Conservation (phyloP, 202 grass and related monocot species). For the Alloteropsis angusta region DNA sequence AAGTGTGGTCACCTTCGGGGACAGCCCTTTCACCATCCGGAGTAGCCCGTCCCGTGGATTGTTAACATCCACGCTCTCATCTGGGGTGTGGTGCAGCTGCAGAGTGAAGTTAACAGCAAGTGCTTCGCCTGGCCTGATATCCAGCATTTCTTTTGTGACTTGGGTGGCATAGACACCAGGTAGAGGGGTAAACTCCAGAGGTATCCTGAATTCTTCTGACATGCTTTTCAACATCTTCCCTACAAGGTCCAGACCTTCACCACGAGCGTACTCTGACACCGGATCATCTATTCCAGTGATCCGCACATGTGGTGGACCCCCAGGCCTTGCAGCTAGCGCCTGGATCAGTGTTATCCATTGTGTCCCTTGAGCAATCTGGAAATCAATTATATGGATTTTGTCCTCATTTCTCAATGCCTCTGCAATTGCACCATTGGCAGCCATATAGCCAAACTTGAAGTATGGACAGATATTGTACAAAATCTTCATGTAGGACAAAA, state of each 20-base stretch:
- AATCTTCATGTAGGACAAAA: constrained; percentile 91
- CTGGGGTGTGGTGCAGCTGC: constrained; percentile 87
- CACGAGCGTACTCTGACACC: constrained; percentile 56
- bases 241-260: constrained; percentile 67
- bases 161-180: constrained; percentile 39
- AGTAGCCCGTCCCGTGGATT: constrained; percentile 92
- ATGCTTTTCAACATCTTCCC: constrained; percentile 72
- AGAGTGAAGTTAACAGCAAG: constrained; percentile 90
- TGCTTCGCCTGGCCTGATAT: constrained; percentile 76
- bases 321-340: constrained; percentile 75
- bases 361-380: constrained; percentile 96
- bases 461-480: constrained; percentile 92
- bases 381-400: constrained; percentile 96
- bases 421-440: constrained; percentile 91
- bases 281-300: constrained; percentile 91
- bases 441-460: constrained; percentile 99
- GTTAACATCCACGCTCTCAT: constrained; percentile 90
- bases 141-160: constrained; percentile 76
- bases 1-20: constrained; percentile 86
- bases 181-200: constrained; percentile 70
- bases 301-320: constrained; percentile 79
- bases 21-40: constrained; percentile 80
- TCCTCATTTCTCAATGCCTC: constrained; percentile 75
- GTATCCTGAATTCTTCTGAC: constrained; percentile 86
- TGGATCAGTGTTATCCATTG: constrained; percentile 99